Evolutionary conservation across 352 stramenopile genomes (phyloP), one percentile per base, ranked within the genome.

Genomic region (Achlya hypogyna): DNA sequence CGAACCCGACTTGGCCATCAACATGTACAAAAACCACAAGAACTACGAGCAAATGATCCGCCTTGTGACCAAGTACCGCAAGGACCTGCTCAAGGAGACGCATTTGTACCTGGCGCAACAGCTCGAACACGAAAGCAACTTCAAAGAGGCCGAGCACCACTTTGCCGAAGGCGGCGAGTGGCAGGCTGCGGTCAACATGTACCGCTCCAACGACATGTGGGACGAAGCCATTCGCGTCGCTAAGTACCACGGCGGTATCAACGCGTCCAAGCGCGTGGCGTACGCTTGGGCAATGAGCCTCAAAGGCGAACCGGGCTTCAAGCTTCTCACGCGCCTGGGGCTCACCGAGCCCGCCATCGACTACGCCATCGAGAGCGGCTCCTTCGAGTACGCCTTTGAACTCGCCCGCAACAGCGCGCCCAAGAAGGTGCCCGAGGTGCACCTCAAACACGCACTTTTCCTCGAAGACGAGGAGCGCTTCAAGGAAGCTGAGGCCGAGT

Each of bases 1-100:
- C 69, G 88, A 97, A 52, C 82, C 86, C 4, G 88, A 98, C 67
- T 65, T 96, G 22, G 94, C 94, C 34, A 98, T 98, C 75, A 93
- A 95, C 71, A 98, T 98, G 91, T 98, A 98, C 86, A 98, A 98
- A 77, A 96, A 96, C 74, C 84, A 96, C 68, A 89, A 93, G 60
- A 91, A 96, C 65, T 98, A 97, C 72, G 92, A 98, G 71, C 87
- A 96, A 71, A 98, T 98, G 92, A 92, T 98, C 53, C 84, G 89
- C 1, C 74, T 98, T 6, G 93, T 98, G 43, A 87, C 82, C n/a
- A 92, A 95, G 68, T 94, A 97, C 71, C 87, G 88, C 66, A 92
- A 94, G 70, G 88, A 98, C 69, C 71, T 97, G 43, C 84, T 98
- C 58, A 97, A 97, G 69, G 89, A 98, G 56, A 97, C 89, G 12